Evolutionary conservation across 2,329 filamentous ascomycete species (phyloP), one percentile per base, ranked within the genome.

Genomic region (Dryadomyces sulphureus): DNA sequence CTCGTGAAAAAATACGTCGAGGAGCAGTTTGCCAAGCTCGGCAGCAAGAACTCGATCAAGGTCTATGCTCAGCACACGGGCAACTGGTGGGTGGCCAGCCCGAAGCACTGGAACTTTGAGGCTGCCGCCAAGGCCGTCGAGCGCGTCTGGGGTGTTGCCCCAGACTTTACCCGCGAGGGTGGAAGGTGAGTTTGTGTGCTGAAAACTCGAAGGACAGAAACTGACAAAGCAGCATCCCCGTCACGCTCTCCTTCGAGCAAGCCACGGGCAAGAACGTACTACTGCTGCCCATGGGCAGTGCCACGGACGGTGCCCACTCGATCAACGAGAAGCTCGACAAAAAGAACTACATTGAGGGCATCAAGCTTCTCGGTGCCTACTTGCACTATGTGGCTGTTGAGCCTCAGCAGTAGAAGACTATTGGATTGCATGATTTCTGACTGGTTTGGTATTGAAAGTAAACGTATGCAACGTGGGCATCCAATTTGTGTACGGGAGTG

Each of bases 281-380:
- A 48, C 70, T 98, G 54, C 67, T 98, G 54, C 92, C 92, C 27
- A 96, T 98, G 92, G 92, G 92, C 40, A 94, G 85, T 70, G 93
- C 85, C 38, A 98, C 90, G 1, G 92, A 96, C 62, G 89, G 85
- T 38, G 92, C 92, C 7, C 92, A 98, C 68, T 94, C 87, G 30
- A 93, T 95, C 66, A 98, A 98, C 63, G 92, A 96, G 77, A 95
- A 94, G 75, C 72, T 98, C 48, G 92, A 98, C 65, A 88, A 84
- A 75, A 79, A 77, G 60, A 98, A 98, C 68, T 98, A 98, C 64
- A 94, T 98, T 58, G 88, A 98, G 70, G 92, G 92, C 42, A 95
- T 85, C 57, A 98, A 98, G 77, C 67, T 98, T 52, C 67, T 98
- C 48, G 92, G 92, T 41, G 85, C 90, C 4, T 98, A 98, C 62